Evolutionary conservation across 352 stramenopile species (phyloP), one percentile per base, ranked within the genome.

Genomic region (Phytophthora aleatoria): DNA sequence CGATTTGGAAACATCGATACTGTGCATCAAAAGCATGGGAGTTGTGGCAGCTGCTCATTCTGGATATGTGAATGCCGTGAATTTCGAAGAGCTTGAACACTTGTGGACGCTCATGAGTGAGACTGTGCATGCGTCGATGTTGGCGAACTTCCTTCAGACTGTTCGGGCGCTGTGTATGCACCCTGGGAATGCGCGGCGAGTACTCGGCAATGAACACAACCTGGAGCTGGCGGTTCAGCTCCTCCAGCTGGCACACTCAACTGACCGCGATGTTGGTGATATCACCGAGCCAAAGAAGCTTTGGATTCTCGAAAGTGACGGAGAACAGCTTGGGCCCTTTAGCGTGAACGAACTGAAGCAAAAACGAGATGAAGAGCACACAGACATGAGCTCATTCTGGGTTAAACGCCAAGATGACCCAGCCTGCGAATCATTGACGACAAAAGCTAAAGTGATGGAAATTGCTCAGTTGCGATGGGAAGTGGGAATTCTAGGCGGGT

Each of bases 391-490:
- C 10, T 61, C 48, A 10, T 74, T 76, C 41, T 78, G 61, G 56
- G 50, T 84, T 8, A 69, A 50, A 57, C 62, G 77, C 2, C 55
- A 67, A 36, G 61, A 76, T 28, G 79, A 87, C 31, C 60, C 61
- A 28, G 58, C 77, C 3, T 81, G 74, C 12, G 58, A 84, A 50
- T 38, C 73, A 3, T 47, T 61, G 1, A 39, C 57, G 9, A 47
- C 43, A 13, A 77, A 75, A n/a, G 58, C 20, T 16, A 82, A 67
- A 20, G 33, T 92, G 39, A 79, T 90, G 64, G 73, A 91, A n/a
- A 87, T 86, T 7, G 58, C 79, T 26, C 87, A 96, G 58, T 66
- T 96, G 13, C 83, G 86, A 5, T 96, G 87, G 87, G 82, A 96
- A 67, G 55, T 94, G 9, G 79, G 64, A 0, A 83, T 94, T 54